Percentiles rank a stretch among this genome's conserved stretches.
These are phyloP conservation scores for Alternaria sp. DNA, from an alignment of 2,329 filamentous ascomycete species.

Conservation along the genomic window DNA sequence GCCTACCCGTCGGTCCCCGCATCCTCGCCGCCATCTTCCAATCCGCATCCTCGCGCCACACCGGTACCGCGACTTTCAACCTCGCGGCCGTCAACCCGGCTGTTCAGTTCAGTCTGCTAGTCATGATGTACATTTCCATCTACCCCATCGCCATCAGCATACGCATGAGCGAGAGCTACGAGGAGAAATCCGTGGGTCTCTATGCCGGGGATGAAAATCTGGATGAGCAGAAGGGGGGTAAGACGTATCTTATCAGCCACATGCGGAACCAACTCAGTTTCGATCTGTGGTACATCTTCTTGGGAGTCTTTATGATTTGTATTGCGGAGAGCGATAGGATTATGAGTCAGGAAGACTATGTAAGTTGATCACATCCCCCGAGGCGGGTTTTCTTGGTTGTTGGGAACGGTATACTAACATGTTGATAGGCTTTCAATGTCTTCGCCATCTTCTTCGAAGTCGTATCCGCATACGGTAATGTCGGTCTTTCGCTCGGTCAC, in stretches of 20 bases:
- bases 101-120: constrained; percentile 89
- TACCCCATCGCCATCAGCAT: constrained; percentile 96
- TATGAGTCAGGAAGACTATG: constrained; percentile 62
- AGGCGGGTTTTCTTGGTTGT: not conserved
- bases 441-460: constrained; percentile 55
- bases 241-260: constrained; percentile 86
- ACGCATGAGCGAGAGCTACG: constrained; percentile 93
- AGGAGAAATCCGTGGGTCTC: constrained; percentile 83
- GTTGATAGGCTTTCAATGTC: constrained; percentile 50
- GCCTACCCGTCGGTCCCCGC: constrained; percentile 73
- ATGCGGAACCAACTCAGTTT: constrained; percentile 93
- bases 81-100: constrained; percentile 81
- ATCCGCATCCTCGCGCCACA: constrained; percentile 85
- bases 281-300: constrained; percentile 95
- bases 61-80: constrained; percentile 84
- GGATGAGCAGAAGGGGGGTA: constrained; percentile 61
- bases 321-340: constrained; percentile 83
- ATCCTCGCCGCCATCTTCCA: constrained; percentile 90
- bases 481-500: constrained; percentile 88
- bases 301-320: constrained; percentile 89
- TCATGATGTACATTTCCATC: constrained; percentile 99
- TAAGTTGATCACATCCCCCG: not conserved
- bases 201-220: constrained; percentile 59
- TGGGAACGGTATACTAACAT: not conserved
- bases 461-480: constrained; percentile 70